phyloP scores from a whole-genome alignment of 495 filamentous ascomycete species.

The Neurospora tetraspora region DNA sequence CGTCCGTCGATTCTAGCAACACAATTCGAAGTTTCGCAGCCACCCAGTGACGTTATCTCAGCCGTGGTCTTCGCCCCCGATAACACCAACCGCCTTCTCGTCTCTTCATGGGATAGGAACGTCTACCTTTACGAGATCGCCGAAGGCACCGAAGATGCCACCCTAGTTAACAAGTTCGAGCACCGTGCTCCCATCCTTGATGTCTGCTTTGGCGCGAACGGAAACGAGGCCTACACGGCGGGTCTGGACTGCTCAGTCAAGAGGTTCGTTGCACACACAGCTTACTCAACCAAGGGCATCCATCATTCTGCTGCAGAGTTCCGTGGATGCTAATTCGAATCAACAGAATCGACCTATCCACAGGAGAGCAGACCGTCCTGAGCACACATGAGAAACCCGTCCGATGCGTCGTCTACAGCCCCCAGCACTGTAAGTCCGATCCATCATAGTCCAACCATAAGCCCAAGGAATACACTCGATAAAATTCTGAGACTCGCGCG shows the following conservation, averaged over 20 bases:
- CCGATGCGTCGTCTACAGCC: conserved; percentile 72
- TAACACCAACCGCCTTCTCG: conserved; percentile 60
- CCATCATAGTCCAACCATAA: background rate
- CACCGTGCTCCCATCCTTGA: conserved; percentile 82
- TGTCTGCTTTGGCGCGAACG: conserved; percentile 78
- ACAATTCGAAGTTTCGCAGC: conserved; percentile 61
- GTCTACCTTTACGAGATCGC: conserved; percentile 78
- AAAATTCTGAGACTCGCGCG: background rate
- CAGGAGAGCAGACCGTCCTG: conserved; percentile 60
- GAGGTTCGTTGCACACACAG: conserved; percentile 36
- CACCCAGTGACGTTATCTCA: conserved; percentile 84
- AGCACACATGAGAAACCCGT: conserved; percentile 71
- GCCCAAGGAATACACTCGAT: background rate
- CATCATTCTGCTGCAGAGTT: background rate
- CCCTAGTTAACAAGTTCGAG: conserved; percentile 60
- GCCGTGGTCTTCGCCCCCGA: conserved; percentile 71
- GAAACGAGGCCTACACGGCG: conserved; percentile 72
- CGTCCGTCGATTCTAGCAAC: conserved; percentile 27
- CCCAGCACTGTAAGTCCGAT: conserved; percentile 49
- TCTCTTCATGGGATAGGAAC: conserved; percentile 90
- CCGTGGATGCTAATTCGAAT: background rate
- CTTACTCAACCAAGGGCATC: background rate
- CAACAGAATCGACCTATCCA: conserved; percentile 59
- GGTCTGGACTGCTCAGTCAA: conserved; percentile 80
- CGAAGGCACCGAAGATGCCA: conserved; percentile 45